Evolutionary conservation across 2,329 filamentous ascomycete genomes (phyloP).

Genomic region (Botrytis fabae): DNA sequence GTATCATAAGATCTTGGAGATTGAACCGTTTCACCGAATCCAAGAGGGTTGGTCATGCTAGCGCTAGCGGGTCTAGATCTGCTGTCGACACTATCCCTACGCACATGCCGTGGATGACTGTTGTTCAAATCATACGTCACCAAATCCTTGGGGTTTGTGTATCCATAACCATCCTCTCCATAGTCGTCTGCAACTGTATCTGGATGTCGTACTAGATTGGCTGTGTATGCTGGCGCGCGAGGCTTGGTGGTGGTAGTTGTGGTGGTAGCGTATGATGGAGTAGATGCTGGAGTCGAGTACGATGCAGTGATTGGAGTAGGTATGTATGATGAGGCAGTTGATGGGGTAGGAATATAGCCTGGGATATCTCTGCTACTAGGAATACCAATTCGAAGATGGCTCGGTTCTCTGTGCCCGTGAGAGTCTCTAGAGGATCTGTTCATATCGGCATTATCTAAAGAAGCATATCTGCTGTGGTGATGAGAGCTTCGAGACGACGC

Average conservation of each 20-base stretch:
- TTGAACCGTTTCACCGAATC: slow-evolving; percentile 35
- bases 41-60: slow-evolving; percentile 30
- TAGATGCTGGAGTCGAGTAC: neutral
- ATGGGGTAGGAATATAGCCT: neutral
- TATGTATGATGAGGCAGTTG: slow-evolving; percentile 6
- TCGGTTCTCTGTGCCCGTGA: slow-evolving; percentile 24
- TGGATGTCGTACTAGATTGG: slow-evolving; percentile 43
- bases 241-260: slow-evolving; percentile 26
- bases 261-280: slow-evolving; percentile 27
- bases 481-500: slow-evolving; percentile 53
- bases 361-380: slow-evolving; percentile 30
- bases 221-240: slow-evolving; percentile 30
- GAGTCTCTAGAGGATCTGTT: slow-evolving; percentile 30
- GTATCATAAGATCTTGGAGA: slow-evolving; percentile 43
- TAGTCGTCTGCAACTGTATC: slow-evolving; percentile 51
- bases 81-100: slow-evolving; percentile 56
- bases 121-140: slow-evolving; percentile 62
- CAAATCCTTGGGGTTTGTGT: slow-evolving; percentile 63
- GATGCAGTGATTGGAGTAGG: slow-evolving; percentile 5
- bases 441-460: slow-evolving; percentile 52
- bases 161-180: slow-evolving; percentile 61
- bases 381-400: slow-evolving; percentile 30
- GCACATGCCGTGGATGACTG: slow-evolving; percentile 44
- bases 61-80: slow-evolving; percentile 40
- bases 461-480: slow-evolving; percentile 46